These are phyloP conservation scores for Mycena leptocephala DNA, from an alignment of 768 basidiomycete species.

Conservation along the genomic window DNA sequence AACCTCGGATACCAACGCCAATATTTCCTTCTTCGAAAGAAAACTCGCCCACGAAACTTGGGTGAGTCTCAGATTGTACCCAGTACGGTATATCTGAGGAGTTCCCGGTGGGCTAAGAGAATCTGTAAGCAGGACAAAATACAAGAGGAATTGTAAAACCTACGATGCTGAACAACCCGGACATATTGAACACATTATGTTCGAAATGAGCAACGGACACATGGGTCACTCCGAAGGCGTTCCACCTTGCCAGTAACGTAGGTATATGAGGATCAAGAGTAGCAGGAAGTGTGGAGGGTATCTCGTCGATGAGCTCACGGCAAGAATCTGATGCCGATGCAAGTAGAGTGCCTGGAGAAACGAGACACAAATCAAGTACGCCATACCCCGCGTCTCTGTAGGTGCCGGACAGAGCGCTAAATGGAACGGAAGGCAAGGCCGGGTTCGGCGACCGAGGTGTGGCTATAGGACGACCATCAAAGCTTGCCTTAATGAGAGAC, in stretches of 20 bases:
- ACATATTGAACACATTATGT: slow-evolving; percentile 42
- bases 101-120: slow-evolving; percentile 37
- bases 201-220: slow-evolving; percentile 44
- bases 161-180: slow-evolving; percentile 36
- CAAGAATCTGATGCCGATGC: slow-evolving; percentile 32
- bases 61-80: slow-evolving; percentile 10
- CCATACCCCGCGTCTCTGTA: slow-evolving; percentile 34
- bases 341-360: neutral
- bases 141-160: neutral
- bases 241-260: slow-evolving; percentile 42
- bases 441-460: slow-evolving; percentile 20
- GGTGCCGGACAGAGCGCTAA: slow-evolving; percentile 17
- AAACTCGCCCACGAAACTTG: slow-evolving; percentile 37
- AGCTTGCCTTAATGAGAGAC: neutral
- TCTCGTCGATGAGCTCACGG: slow-evolving; percentile 29
- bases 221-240: slow-evolving; percentile 36
- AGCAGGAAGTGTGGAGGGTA: slow-evolving; percentile 40
- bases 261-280: slow-evolving; percentile 39
- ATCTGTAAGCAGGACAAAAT: neutral
- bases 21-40: slow-evolving; percentile 16
- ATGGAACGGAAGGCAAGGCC: slow-evolving; percentile 14
- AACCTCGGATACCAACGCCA: slow-evolving; percentile 37
- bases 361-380: slow-evolving; percentile 24
- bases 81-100: slow-evolving; percentile 39
- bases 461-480: slow-evolving; percentile 7